These are phyloP conservation scores for Aureobasidium namibiae DNA, from an alignment of 2,329 filamentous ascomycete species.

Conservation along the genomic window DNA sequence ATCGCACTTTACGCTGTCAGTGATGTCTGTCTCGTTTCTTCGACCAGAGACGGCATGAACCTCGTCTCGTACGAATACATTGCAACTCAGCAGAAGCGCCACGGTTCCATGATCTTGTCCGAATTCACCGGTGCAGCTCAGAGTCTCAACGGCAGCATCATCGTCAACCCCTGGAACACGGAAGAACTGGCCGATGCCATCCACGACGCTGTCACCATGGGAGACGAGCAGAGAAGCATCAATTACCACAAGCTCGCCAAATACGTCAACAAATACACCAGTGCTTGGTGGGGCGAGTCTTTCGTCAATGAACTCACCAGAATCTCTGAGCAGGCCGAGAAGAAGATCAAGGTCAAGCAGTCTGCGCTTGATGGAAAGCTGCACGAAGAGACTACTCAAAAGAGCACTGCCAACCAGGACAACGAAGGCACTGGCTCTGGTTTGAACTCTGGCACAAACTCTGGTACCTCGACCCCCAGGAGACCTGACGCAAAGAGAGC, in stretches of 20 bases:
- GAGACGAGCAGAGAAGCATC: slow-evolving; percentile 71
- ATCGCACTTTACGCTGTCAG: slow-evolving; percentile 88
- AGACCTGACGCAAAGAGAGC: slow-evolving; percentile 5
- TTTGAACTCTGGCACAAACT: background rate
- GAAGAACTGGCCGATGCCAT: slow-evolving; percentile 90
- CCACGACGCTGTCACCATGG: slow-evolving; percentile 95
- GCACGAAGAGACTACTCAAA: background rate
- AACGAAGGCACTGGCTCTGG: background rate
- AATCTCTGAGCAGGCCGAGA: slow-evolving; percentile 46
- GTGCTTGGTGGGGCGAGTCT: slow-evolving; percentile 90
- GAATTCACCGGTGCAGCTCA: slow-evolving; percentile 96
- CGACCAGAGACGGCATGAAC: slow-evolving; percentile 98
- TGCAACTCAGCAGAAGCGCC: slow-evolving; percentile 78
- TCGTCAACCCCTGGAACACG: slow-evolving; percentile 98
- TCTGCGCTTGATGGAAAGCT: slow-evolving; percentile 13
- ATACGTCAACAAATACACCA: slow-evolving; percentile 97
- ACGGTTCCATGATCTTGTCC: slow-evolving; percentile 89
- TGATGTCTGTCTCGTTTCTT: slow-evolving; percentile 86
- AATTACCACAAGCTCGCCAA: slow-evolving; percentile 90
- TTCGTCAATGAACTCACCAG: slow-evolving; percentile 76
- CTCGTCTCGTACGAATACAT: slow-evolving; percentile 98
- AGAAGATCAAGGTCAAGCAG: slow-evolving; percentile 36
- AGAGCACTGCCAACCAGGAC: background rate
- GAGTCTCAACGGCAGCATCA: slow-evolving; percentile 83
- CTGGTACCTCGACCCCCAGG: background rate